A percentile compares a stretch with the other conserved stretches of the same genome.
Conservation (phyloP, 2,329 filamentous ascomycete species). For the Paraphoma chrysanthemicola region DNA sequence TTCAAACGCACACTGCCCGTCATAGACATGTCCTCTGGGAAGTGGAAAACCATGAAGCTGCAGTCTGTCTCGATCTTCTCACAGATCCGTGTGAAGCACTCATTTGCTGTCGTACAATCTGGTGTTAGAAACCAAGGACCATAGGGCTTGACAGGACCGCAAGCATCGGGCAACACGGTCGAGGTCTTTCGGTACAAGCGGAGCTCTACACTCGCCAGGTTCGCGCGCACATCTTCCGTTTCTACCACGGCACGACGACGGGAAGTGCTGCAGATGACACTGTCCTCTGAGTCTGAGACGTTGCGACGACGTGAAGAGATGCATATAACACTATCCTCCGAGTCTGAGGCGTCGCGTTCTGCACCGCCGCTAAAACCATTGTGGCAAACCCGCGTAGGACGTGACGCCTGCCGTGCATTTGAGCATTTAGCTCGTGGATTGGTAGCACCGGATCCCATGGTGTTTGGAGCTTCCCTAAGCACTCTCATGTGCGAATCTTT, state of each 20-base stretch:
- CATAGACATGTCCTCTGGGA: conserved; percentile 20
- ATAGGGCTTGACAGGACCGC: background rate
- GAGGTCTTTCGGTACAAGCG: conserved; percentile 8
- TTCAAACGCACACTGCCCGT: conserved; percentile 11
- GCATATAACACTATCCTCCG: background rate
- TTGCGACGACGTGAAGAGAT: too few species aligned
- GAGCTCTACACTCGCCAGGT: conserved; percentile 4
- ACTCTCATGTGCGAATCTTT: background rate
- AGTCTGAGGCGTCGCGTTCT: background rate
- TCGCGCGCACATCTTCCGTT: background rate
- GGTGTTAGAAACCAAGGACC: conserved; percentile 4
- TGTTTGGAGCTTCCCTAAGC: background rate
- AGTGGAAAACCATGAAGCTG: conserved; percentile 16
- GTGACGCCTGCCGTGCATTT: too few species aligned
- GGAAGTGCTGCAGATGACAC: background rate
- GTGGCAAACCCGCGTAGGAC: too few species aligned
- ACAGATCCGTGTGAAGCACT: conserved; percentile 13
- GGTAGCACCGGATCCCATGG: too few species aligned
- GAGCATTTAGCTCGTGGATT: too few species aligned
- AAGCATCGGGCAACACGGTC: background rate
- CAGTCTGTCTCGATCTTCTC: conserved; percentile 7
- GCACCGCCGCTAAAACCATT: too few species aligned
- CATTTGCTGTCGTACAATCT: background rate
- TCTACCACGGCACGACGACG: background rate
- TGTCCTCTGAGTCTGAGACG: background rate